These are phyloP conservation scores for Mortierella sp. DNA, from an alignment of 371 early-diverging fungal genomes.

Conservation along the genomic window DNA sequence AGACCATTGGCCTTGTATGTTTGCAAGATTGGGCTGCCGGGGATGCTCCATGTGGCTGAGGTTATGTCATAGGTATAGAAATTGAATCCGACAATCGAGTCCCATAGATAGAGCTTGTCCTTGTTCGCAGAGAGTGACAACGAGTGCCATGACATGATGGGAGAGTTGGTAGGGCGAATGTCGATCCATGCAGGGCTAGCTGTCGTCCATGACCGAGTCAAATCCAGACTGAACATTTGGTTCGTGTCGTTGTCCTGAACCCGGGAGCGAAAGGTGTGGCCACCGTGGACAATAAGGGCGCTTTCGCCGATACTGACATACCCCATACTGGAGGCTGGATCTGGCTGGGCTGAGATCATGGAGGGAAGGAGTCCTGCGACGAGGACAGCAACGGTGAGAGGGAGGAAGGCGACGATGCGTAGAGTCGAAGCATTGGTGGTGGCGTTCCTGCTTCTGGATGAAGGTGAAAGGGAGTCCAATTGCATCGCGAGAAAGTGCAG, in stretches of 20 bases:
- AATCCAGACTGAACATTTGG: background rate
- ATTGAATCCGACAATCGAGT: background rate
- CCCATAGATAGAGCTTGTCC: background rate
- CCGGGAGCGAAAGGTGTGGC: background rate
- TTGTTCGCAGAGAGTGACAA: background rate
- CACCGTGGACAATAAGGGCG: background rate
- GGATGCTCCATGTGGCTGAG: background rate
- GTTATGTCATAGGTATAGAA: background rate
- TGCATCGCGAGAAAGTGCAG: background rate
- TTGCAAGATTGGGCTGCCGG: background rate
- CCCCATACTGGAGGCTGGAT: background rate
- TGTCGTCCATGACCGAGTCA: background rate
- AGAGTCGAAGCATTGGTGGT: background rate
- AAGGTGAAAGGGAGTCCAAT: background rate
- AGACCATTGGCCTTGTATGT: background rate
- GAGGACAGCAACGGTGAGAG: background rate
- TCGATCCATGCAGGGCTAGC: background rate
- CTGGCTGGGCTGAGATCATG: background rate
- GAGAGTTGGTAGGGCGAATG: background rate
- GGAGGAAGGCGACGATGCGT: background rate
- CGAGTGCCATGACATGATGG: background rate
- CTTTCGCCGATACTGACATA: background rate
- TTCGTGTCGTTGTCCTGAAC: background rate
- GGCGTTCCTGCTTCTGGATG: background rate
- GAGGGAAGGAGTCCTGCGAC: background rate